Evolutionary conservation across 352 stramenopile genomes (phyloP).

Genomic region (Elongisporangium undulatum): DNA sequence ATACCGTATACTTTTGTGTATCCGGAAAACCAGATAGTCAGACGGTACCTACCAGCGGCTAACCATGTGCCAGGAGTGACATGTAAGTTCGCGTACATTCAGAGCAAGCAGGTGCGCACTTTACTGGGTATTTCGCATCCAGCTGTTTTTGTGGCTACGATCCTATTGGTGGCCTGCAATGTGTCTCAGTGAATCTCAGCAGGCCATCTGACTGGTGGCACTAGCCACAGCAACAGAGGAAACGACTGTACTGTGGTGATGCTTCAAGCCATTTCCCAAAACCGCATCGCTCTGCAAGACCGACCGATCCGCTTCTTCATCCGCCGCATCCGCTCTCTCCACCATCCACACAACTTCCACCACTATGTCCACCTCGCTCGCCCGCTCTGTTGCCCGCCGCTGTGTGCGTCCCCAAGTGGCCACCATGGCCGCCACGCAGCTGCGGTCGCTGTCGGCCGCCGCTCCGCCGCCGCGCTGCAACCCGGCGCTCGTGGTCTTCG

Average conservation of each 20-base stretch:
- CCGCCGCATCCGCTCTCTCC: slow-evolving; percentile 2
- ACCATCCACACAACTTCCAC: slow-evolving; percentile 6
- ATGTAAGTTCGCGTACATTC: background rate
- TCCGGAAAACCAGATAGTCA: background rate
- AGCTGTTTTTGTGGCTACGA: background rate
- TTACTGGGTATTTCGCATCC: background rate
- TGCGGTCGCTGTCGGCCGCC: slow-evolving; percentile 3
- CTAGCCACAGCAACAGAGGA: background rate
- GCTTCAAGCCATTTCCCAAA: background rate
- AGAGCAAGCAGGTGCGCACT: background rate
- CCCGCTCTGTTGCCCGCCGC: background rate
- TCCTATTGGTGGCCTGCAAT: background rate
- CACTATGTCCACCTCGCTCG: slow-evolving; percentile 4
- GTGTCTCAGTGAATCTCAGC: background rate
- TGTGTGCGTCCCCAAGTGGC: background rate
- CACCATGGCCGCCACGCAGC: slow-evolving; percentile 2
- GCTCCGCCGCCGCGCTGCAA: slow-evolving; percentile 31
- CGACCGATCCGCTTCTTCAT: slow-evolving; percentile 14
- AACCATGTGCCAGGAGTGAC: background rate
- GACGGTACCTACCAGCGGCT: background rate
- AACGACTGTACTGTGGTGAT: background rate
- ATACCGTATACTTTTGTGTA: background rate
- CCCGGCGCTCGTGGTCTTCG: slow-evolving; percentile 80
- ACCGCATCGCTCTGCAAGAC: background rate
- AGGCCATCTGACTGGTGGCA: background rate